A percentile compares a stretch with the other conserved stretches of the same genome.
These are phyloP conservation scores for Erodium texanum DNA, from an alignment of 441 rosid genomes.

Conservation along the genomic window DNA sequence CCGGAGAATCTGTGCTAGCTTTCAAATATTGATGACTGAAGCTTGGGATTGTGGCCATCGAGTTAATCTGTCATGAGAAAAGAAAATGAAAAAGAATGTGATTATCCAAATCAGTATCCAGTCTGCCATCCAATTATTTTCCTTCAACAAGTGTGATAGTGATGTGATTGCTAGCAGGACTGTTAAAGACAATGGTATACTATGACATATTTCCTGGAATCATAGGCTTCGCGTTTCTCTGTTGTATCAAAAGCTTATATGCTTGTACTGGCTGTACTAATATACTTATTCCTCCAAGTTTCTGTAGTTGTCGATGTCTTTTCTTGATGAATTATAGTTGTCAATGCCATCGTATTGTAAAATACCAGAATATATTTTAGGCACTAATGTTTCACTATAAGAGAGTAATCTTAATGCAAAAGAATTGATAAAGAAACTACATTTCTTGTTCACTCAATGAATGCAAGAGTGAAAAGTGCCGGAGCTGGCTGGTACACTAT, in stretches of 20 bases:
- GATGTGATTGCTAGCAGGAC: not conserved
- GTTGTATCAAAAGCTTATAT: not conserved
- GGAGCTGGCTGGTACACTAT: not conserved
- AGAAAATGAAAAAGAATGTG: constrained; percentile 4
- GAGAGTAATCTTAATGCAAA: not conserved
- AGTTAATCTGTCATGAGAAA: constrained; percentile 47
- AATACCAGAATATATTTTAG: not conserved
- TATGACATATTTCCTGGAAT: not conserved
- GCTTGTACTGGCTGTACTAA: not conserved
- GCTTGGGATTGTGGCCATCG: constrained; percentile 50
- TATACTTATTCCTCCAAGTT: not conserved
- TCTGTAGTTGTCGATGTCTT: not conserved
- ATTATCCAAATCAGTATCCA: constrained; percentile 10
- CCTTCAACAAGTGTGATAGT: not conserved
- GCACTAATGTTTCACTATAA: not conserved
- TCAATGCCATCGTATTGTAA: not conserved
- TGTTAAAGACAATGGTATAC: not conserved
- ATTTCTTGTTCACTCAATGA: not conserved
- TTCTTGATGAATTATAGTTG: too few species aligned
- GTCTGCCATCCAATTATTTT: not conserved
- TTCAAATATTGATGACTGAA: constrained; percentile 41
- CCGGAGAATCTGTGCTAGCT: constrained; percentile 37
- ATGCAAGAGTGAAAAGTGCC: not conserved
- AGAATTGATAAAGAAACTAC: not conserved
- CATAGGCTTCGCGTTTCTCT: not conserved